Conservation (phyloP, 352 stramenopile species). For the Globisporangium nodosum region DNA sequence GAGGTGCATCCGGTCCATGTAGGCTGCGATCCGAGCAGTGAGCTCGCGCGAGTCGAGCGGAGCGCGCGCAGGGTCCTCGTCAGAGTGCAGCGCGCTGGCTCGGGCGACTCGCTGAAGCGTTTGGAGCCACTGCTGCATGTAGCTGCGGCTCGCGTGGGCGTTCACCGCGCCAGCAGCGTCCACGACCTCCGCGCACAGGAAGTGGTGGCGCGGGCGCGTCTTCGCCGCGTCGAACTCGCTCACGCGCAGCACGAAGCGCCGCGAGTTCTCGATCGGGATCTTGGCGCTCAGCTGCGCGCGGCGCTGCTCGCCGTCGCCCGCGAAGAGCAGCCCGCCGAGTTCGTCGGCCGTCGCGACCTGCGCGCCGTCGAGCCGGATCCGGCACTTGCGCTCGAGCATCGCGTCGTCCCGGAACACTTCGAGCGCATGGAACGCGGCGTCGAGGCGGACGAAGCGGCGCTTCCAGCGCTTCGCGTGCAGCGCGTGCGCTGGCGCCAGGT, state of each 20-base stretch:
- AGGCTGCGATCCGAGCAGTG: conserved; percentile 30
- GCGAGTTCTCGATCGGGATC: conserved; percentile 43
- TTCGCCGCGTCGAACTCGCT: conserved; percentile 19
- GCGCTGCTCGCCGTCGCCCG: conserved; percentile 1
- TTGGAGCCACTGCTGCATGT: conserved; percentile 44
- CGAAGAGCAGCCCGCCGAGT: conserved; percentile 39
- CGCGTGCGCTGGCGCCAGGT: conserved; percentile 25
- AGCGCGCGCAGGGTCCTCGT: background rate
- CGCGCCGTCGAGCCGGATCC: conserved; percentile 37
- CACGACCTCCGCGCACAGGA: conserved; percentile 45
- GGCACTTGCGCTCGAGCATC: conserved; percentile 30
- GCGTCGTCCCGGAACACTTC: conserved; percentile 53
- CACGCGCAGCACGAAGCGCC: conserved; percentile 64
- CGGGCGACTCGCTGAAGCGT: conserved; percentile 21
- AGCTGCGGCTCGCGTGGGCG: conserved; percentile 30
- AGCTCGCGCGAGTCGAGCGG: conserved; percentile 32
- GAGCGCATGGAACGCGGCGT: conserved; percentile 41
- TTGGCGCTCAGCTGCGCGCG: conserved; percentile 11
- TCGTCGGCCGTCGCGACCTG: conserved; percentile 45
- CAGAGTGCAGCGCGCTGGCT: background rate
- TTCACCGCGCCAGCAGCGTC: conserved; percentile 13
- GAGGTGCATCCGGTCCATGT: conserved; percentile 49
- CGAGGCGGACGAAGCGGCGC: conserved; percentile 41
- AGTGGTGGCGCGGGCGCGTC: conserved; percentile 38
- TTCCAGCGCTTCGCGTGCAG: conserved; percentile 43